Percentiles rank a stretch among this genome's conserved stretches.
These are phyloP conservation scores for Trichophyton rubrum DNA, from an alignment of 2,329 filamentous ascomycete species.

Conservation along the genomic window DNA sequence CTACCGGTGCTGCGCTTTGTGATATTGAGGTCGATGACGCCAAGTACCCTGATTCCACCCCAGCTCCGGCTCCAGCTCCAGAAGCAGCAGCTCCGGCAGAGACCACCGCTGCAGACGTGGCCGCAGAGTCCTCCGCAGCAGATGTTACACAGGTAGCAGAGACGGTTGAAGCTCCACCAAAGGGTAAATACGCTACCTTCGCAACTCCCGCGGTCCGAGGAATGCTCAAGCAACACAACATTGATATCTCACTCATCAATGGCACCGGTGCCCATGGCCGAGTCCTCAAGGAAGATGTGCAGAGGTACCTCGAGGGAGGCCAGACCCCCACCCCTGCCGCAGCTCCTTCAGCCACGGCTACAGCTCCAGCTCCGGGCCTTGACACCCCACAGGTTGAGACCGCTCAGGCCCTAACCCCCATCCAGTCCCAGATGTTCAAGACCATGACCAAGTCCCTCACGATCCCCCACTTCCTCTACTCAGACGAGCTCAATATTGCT, in stretches of 20 bases:
- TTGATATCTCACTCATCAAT: conserved; percentile 65
- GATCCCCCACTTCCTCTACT: conserved; percentile 93
- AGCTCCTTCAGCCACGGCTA: conserved; percentile 12
- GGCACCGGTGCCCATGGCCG: conserved; percentile 86
- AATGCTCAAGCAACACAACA: conserved; percentile 62
- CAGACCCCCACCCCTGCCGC: conserved; percentile 22
- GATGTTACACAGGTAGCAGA: conserved; percentile 11
- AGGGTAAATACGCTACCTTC: conserved; percentile 56
- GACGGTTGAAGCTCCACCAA: conserved; percentile 11
- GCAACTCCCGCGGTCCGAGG: conserved; percentile 90
- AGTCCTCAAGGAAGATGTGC: conserved; percentile 84
- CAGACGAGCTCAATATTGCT: conserved; percentile 76
- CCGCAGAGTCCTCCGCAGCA: conserved; percentile 13
- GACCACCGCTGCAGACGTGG: conserved; percentile 10
- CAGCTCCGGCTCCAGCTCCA: conserved; percentile 15
- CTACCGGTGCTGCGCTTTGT: conserved; percentile 78
- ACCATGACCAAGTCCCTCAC: conserved; percentile 82
- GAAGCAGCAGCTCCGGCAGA: conserved; percentile 17
- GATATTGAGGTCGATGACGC: conserved; percentile 87
- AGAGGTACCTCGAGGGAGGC: conserved; percentile 51
- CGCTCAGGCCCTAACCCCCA: conserved; percentile 55
- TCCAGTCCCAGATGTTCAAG: conserved; percentile 93
- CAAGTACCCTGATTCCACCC: conserved; percentile 48
- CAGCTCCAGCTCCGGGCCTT: conserved; percentile 9
- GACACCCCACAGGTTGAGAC: conserved; percentile 51